phyloP scores from a whole-genome alignment of 1,284 basidiomycete species.

The Entoloma clypeatum region DNA sequence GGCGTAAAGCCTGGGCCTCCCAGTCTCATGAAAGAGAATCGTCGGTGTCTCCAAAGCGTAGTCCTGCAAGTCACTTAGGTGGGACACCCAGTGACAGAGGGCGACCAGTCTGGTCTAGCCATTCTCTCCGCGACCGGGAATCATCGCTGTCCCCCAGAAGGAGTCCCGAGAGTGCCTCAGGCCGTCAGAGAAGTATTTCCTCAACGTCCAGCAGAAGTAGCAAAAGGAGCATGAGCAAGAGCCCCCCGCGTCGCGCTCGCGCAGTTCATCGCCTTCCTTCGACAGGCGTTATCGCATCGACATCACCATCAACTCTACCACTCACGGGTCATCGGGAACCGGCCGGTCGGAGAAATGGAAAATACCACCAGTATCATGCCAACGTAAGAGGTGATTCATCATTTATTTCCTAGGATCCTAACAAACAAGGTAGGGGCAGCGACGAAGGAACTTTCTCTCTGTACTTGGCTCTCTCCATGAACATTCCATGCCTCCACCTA shows the following conservation, averaged over 20 bases:
- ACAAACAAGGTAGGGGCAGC: constrained; percentile 10
- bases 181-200: constrained; percentile 44
- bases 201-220: constrained; percentile 48
- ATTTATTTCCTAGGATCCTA: background rate
- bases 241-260: constrained; percentile 44
- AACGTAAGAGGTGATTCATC: constrained; percentile 21
- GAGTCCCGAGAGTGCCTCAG: constrained; percentile 25
- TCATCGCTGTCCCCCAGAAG: constrained; percentile 38
- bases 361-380: constrained; percentile 32
- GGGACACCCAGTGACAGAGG: constrained; percentile 32
- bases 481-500: constrained; percentile 28
- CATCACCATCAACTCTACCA: constrained; percentile 11
- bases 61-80: constrained; percentile 12
- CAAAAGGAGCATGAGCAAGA: constrained; percentile 52
- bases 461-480: constrained; percentile 16
- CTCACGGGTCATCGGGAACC: constrained; percentile 9
- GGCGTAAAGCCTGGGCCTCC: constrained; percentile 23
- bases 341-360: constrained; percentile 17
- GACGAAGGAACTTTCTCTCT: constrained; percentile 11
- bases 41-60: constrained; percentile 13
- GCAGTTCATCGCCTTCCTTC: constrained; percentile 63
- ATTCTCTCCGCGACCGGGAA: constrained; percentile 18
- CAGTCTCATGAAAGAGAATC: constrained; percentile 14
- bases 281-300: constrained; percentile 18
- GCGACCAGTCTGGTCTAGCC: constrained; percentile 17